These are phyloP conservation scores for Discostella stelligera DNA, from an alignment of 352 stramenopile species.

Conservation along the genomic window DNA sequence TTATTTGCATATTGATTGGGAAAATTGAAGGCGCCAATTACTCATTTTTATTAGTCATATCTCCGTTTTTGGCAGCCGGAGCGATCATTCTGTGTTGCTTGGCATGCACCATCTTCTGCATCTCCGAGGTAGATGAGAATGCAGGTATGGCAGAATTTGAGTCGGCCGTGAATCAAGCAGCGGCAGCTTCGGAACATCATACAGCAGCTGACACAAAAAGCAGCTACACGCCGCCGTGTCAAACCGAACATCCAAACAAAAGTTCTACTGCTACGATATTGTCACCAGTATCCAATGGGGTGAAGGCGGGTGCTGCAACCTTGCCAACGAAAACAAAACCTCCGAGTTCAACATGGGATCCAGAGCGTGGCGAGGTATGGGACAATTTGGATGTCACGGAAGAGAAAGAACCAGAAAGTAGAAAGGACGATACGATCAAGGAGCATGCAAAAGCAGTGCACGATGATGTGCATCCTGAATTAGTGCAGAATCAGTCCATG, in stretches of 20 bases:
- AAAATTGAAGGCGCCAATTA: slow-evolving; percentile 76
- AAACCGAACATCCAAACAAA: slow-evolving; percentile 5
- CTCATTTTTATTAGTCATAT: slow-evolving; percentile 76
- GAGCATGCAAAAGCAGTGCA: not conserved
- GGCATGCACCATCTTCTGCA: slow-evolving; percentile 78
- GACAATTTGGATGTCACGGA: slow-evolving; percentile 20
- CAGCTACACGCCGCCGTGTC: slow-evolving; percentile 27
- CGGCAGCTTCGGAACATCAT: slow-evolving; percentile 10
- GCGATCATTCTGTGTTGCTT: slow-evolving; percentile 65
- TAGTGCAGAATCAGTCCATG: slow-evolving; percentile 20
- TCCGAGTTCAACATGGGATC: slow-evolving; percentile 47
- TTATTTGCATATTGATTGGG: slow-evolving; percentile 66
- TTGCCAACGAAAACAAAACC: slow-evolving; percentile 6
- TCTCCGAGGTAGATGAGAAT: slow-evolving; percentile 72
- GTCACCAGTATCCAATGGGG: not conserved
- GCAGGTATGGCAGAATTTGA: slow-evolving; percentile 63
- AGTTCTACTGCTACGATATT: not conserved
- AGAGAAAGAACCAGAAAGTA: not conserved
- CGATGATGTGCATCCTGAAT: not conserved
- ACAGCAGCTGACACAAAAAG: slow-evolving; percentile 1
- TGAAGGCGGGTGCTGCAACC: not conserved
- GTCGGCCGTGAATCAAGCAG: slow-evolving; percentile 37
- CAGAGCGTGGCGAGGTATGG: slow-evolving; percentile 50
- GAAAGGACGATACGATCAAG: not conserved
- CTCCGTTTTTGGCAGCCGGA: slow-evolving; percentile 70